A percentile compares a stretch with the other conserved stretches of the same genome.
phyloP scores from a whole-genome alignment of 306 rosid species.

The Carpinus viminea region DNA sequence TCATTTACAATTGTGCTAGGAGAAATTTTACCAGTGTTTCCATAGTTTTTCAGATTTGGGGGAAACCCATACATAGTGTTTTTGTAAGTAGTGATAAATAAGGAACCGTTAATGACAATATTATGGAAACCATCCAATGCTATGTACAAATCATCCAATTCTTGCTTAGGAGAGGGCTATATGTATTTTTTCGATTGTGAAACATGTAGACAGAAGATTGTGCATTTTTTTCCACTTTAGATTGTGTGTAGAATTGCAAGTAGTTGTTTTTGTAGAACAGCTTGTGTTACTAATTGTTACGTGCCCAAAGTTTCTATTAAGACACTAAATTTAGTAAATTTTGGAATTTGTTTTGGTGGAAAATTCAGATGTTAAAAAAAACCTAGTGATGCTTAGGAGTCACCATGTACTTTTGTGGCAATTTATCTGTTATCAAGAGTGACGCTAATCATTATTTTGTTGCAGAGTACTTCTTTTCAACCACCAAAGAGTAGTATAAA shows the following conservation, averaged over 20 bases:
- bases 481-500: slow-evolving; percentile 54
- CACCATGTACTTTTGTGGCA: neutral
- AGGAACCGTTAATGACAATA: neutral
- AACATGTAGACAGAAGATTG: neutral
- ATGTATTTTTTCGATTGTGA: neutral
- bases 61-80: neutral
- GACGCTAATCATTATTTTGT: slow-evolving; percentile 19
- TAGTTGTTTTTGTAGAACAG: neutral
- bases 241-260: neutral
- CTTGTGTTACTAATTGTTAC: neutral
- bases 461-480: slow-evolving; percentile 71
- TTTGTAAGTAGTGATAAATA: neutral
- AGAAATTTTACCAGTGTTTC: neutral
- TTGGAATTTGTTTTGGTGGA: neutral
- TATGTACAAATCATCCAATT: neutral
- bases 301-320: neutral
- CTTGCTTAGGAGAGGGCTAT: neutral
- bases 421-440: slow-evolving; percentile 15
- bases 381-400: neutral
- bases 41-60: neutral
- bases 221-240: neutral
- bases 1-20: neutral
- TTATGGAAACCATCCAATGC: neutral
- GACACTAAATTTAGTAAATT: neutral
- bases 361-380: neutral